Evolutionary conservation across 768 basidiomycete species (phyloP), one percentile per base, ranked within the genome.

Genomic region (Lactifluus echinatus): DNA sequence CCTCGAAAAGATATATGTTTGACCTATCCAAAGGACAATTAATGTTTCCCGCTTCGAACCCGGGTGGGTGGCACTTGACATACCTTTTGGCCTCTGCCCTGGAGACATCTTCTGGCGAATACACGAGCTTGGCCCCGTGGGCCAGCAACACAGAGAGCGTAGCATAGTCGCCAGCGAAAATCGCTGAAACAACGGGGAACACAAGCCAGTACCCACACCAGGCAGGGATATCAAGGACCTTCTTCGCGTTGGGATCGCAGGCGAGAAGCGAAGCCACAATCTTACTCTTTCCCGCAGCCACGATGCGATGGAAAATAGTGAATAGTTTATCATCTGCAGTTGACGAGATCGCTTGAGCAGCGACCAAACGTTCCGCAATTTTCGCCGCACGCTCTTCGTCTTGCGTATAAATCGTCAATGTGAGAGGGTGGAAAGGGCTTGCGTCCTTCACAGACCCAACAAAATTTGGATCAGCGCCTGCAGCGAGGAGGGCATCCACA

Each of bases 401-500:
- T 24, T 55, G 55, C 1, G 66, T 67, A 8, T 64, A 51, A 1
- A 61, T 55, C 4, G 72, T 68, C 44, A 72, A 51, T 2, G 65
- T 45, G 24, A 73, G 67, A 14, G 70, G 67, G 42, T 72, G 68
- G 23, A 57, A 34, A n/a, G 61, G 42, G 14, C 7, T 36, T 2
- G 47, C n/a, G 15, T 53, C n/a, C n/a, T 66, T 70, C 19, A 63
- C 59, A 40, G 72, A 70, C 1, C 71, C 68, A 0, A 73, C 64
- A 12, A 69, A 47, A 28, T 73, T 74, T 19, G 70, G 69, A 61
- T 82, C 76, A 0, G 81, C 79, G 2, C 79, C 80, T 0, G 70
- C 74, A 6, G 65, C 66, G 44, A 83, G 63, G 14, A 84, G 75
- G 1, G 68, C 67, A 10, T 81, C 77, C 2, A 83, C 66, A 28